Evolutionary conservation across 306 rosid species (phyloP), one percentile per base, ranked within the genome.

Genomic region (Cucurbita moschata): DNA sequence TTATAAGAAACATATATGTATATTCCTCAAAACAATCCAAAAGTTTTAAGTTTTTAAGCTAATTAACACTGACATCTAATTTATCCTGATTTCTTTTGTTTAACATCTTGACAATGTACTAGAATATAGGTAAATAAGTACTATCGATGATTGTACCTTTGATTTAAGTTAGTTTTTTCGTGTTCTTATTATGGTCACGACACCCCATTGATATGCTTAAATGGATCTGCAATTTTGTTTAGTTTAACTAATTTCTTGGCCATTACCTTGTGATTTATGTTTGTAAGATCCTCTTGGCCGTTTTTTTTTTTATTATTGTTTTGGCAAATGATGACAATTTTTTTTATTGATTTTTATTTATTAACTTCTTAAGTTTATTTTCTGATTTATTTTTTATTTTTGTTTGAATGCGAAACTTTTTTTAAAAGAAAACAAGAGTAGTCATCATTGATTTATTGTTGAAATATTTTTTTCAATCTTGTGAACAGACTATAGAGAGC

Each of bases 401-500:
- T 23, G 30, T 57, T 69, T 53, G 3, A 35, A 38, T 37, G 21
- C 5, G 13, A 10, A 0, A 16, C 4, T 57, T 75, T 18, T 56
- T 60, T 60, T 37, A 6, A 61, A 26, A 26, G 3, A 26, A 26
- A 2, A 39, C 68, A 6, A 62, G 6, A 53, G 39, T n/a, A 46
- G 13, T 19, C 9, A 37, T 75, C 8, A 42, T 65, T 64, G 40
- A 13, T 68, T 67, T 72, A 9, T 26, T 62, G 70, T 3, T 60
- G 30, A 37, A 67, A 8, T 65, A 75, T 76, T 52, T 71, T 57
- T 61, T 76, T 30, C 55, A 76, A 30, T 81, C 52, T 77, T 82
- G 80, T 59, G 75, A 63, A 73, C 96, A 95, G 99, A 95, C 96
- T 46, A 82, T 95, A 56, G 99, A 95, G 85, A 91, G 99, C 81